Conservation (phyloP, 129 eudicot species). For the Artemisia annua region DNA sequence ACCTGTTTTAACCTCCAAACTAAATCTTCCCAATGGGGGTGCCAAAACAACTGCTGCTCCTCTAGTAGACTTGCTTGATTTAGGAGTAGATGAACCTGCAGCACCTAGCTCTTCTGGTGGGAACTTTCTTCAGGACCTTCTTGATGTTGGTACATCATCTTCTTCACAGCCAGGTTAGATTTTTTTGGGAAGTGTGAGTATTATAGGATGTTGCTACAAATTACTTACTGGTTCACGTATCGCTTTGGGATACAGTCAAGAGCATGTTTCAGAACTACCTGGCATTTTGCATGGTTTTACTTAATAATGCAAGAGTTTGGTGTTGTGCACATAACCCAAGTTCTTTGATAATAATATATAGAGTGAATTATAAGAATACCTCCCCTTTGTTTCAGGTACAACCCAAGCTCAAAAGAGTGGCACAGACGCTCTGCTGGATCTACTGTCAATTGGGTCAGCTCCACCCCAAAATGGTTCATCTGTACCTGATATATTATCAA, state of each 20-base stretch:
- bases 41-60: constrained; percentile 68
- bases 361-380: no score
- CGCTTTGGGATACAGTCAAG: no score
- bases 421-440: constrained; percentile 79
- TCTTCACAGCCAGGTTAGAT: constrained; percentile 67
- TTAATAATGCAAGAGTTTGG: no score
- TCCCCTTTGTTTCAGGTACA: no score
- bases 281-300: no score
- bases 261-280: no score
- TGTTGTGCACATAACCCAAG: no score
- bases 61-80: constrained; percentile 85
- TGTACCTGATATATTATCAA: constrained; percentile 55
- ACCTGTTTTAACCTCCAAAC: constrained; percentile 58
- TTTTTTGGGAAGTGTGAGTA: background rate
- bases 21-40: constrained; percentile 70
- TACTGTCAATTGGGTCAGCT: constrained; percentile 77
- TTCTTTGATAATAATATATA: no score
- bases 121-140: constrained; percentile 96
- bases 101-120: constrained; percentile 68
- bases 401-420: constrained; percentile 73
- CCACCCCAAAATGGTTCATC: constrained; percentile 55
- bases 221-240: no score
- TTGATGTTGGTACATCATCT: constrained; percentile 78
- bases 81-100: constrained; percentile 67
- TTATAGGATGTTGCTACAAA: no score